Percentiles rank a stretch among this genome's conserved stretches.
Evolutionary conservation across 1,284 basidiomycete species (phyloP).

Genomic region (Papiliotrema terrestris): DNA sequence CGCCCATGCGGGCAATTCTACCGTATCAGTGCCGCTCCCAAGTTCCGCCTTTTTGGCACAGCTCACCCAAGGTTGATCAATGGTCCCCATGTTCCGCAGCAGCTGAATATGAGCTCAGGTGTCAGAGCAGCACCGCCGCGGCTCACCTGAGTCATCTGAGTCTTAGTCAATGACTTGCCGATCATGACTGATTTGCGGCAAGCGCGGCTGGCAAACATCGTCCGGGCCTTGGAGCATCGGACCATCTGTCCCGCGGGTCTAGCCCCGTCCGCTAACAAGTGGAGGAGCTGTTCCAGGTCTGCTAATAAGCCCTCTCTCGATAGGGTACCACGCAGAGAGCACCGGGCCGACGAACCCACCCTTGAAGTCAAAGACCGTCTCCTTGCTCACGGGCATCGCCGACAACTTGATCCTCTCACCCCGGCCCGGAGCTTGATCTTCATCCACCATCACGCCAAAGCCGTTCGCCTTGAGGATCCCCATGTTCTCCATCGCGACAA

Average conservation of each 20-base stretch:
- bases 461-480: conserved; percentile 79
- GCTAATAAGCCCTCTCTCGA: conserved; percentile 3
- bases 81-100: conserved; percentile 86
- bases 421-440: conserved; percentile 54
- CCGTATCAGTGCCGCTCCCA: no score
- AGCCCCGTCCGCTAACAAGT: conserved; percentile 67
- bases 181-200: conserved; percentile 97
- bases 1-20: conserved; percentile 95
- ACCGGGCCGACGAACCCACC: conserved; percentile 48
- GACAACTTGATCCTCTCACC: conserved; percentile 63
- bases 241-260: conserved; percentile 72
- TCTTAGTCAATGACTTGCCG: conserved; percentile 71
- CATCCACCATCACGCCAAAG: conserved; percentile 66
- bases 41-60: no score
- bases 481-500: conserved; percentile 81
- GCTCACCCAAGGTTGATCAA: conserved; percentile 98
- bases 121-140: background rate
- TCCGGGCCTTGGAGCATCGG: conserved; percentile 84
- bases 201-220: conserved; percentile 95
- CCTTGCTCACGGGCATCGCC: conserved; percentile 87
- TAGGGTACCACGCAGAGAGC: background rate
- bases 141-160: conserved; percentile 76
- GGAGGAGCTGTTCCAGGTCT: conserved; percentile 95
- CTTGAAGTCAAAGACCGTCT: conserved; percentile 72
- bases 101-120: conserved; percentile 55